Conservation (phyloP, 148 eudicot genomes). For the Rhododendron simsii region DNA sequence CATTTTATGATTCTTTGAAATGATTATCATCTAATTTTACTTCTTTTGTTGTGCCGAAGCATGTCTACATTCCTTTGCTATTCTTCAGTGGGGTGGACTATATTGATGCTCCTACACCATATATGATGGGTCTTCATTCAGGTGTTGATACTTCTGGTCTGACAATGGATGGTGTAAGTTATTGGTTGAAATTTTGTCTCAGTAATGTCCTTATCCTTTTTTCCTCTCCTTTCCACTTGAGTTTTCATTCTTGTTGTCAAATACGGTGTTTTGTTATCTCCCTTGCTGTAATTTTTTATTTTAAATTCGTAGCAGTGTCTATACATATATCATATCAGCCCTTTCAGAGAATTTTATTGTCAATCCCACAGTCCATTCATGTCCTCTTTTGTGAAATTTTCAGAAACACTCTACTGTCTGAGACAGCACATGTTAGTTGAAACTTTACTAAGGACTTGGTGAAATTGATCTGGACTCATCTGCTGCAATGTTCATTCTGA, state of each 20-base stretch:
- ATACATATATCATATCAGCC: background rate
- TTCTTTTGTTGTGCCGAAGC: slow-evolving; percentile 67
- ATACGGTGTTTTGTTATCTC: background rate
- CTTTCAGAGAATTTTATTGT: background rate
- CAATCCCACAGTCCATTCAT: background rate
- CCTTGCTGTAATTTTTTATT: background rate
- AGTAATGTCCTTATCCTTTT: background rate
- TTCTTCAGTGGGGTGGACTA: slow-evolving; percentile 99
- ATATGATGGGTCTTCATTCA: slow-evolving; percentile 99
- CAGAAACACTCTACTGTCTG: background rate
- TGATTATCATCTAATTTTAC: slow-evolving; percentile 37
- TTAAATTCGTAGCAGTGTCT: slow-evolving; percentile 10
- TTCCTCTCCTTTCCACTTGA: background rate
- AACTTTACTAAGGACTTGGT: background rate
- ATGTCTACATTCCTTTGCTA: slow-evolving; percentile 98
- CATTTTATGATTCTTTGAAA: slow-evolving; percentile 9
- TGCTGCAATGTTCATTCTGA: background rate
- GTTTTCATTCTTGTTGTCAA: background rate
- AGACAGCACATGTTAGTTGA: background rate
- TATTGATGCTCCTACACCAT: slow-evolving; percentile 99
- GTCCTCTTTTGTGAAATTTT: background rate
- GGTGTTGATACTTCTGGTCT: slow-evolving; percentile 94
- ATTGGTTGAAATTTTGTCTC: background rate
- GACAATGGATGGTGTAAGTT: slow-evolving; percentile 95
- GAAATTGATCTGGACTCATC: background rate